Evolutionary conservation across 192 early-diverging fungal genomes (phyloP).

Genomic region (Podila minutissima): DNA sequence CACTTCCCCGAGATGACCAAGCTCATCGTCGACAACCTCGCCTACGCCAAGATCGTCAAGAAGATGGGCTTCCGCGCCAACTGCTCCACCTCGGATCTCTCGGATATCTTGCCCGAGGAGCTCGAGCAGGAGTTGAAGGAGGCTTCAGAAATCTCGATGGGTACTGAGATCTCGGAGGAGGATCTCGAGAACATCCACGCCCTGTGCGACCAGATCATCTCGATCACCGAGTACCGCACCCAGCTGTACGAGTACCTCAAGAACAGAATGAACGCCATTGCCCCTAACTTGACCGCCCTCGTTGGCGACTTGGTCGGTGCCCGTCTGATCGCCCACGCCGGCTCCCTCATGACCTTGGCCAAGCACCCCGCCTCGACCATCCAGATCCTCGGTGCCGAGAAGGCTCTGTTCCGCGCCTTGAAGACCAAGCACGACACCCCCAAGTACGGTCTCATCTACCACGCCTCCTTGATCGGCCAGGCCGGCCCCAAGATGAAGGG

Average conservation of each 20-base stretch:
- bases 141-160: constrained; percentile 99
- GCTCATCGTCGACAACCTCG: constrained; percentile 95
- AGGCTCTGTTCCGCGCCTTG: constrained; percentile 99
- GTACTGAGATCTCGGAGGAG: constrained; percentile 96
- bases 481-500: constrained; percentile 97
- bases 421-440: constrained; percentile 99
- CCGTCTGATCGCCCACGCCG: constrained; percentile 96
- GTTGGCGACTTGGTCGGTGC: constrained; percentile 99
- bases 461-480: constrained; percentile 96
- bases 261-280: constrained; percentile 95
- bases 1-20: constrained; percentile 99
- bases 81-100: constrained; percentile 79
- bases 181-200: constrained; percentile 96
- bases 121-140: constrained; percentile 92
- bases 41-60: constrained; percentile 93
- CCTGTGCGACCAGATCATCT: constrained; percentile 96
- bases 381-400: constrained; percentile 99
- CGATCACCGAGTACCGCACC: constrained; percentile 92
- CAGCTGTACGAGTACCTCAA: constrained; percentile 97
- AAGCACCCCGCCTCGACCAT: constrained; percentile 99
- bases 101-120: constrained; percentile 89
- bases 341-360: constrained; percentile 94
- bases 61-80: constrained; percentile 92
- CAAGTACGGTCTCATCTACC: constrained; percentile 99
- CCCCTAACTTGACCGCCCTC: constrained; percentile 90